Evolutionary conservation across 2,329 filamentous ascomycete genomes (phyloP).

Genomic region (Oidium heveae): DNA sequence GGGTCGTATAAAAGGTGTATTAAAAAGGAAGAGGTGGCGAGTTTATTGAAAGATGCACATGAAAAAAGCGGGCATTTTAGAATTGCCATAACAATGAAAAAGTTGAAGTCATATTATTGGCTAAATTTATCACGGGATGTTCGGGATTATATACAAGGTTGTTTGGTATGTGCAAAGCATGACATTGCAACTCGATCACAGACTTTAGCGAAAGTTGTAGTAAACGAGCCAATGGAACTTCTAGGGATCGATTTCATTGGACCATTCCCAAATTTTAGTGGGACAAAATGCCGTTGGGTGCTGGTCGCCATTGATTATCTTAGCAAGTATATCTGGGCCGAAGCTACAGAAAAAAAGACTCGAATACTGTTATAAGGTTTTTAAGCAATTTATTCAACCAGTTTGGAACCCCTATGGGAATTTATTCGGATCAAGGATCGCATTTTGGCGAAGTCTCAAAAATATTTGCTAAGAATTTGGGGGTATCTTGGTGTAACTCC

Average conservation of each 20-base stretch:
- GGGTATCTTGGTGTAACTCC: not conserved
- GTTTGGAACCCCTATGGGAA: not conserved
- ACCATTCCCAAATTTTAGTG: not conserved
- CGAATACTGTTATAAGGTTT: not conserved
- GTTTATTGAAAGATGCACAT: not conserved
- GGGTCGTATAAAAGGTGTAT: not conserved
- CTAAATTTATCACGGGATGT: not conserved
- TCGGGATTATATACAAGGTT: not conserved
- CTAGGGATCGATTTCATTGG: constrained; percentile 1
- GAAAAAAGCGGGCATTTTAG: not conserved
- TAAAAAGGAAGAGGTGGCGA: not conserved
- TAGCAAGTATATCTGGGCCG: not conserved
- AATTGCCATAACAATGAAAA: not conserved
- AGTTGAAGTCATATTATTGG: not conserved
- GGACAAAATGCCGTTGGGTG: not conserved
- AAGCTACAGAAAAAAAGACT: not conserved
- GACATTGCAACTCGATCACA: not conserved
- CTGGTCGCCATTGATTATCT: constrained; percentile 1
- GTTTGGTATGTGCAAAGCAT: not conserved
- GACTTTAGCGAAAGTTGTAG: not conserved
- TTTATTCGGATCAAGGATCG: not conserved
- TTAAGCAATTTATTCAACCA: not conserved
- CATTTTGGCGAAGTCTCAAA: not conserved
- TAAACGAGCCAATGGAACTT: not conserved
- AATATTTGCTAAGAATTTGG: not conserved